These are phyloP conservation scores for Immersiporthe knoxdaviesiana DNA, from an alignment of 2,329 filamentous ascomycete species.

Conservation along the genomic window DNA sequence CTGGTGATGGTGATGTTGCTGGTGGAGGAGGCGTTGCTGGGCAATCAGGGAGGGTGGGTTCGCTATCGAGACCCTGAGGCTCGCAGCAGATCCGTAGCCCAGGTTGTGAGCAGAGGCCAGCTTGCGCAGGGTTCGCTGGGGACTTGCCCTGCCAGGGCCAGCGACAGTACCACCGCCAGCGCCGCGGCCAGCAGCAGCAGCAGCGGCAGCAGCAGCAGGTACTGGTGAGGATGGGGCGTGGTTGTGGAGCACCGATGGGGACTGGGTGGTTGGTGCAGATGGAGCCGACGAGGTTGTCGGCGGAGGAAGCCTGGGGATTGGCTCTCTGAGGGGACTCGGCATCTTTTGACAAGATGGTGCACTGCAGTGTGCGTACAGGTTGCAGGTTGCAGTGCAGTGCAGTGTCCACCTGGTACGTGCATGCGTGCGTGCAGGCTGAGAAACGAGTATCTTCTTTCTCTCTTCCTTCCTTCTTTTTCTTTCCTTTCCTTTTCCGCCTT, in stretches of 20 bases:
- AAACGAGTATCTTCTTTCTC: not conserved
- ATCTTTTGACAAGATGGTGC: constrained; percentile 30
- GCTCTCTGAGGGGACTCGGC: constrained; percentile 38
- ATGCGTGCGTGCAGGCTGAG: not conserved
- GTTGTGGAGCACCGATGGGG: constrained; percentile 49
- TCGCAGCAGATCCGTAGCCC: constrained; percentile 40
- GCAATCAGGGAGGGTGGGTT: constrained; percentile 61
- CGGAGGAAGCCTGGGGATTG: constrained; percentile 30
- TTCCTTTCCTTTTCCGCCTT: not conserved
- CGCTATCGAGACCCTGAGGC: constrained; percentile 47
- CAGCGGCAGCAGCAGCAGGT: constrained; percentile 13
- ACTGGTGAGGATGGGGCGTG: constrained; percentile 64
- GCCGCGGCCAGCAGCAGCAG: not conserved
- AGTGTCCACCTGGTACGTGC: not conserved
- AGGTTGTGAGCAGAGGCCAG: constrained; percentile 77
- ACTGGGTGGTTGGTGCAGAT: constrained; percentile 22
- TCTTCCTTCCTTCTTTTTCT: not conserved
- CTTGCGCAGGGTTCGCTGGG: constrained; percentile 69
- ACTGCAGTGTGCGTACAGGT: not conserved
- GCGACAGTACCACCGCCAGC: not conserved
- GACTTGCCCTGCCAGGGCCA: constrained; percentile 33
- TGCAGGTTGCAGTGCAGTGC: not conserved
- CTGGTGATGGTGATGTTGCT: constrained; percentile 49
- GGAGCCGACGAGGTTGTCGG: constrained; percentile 14
- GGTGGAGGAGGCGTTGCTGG: constrained; percentile 57